Conservation (phyloP, 495 filamentous ascomycete species). For the Hypomontagnella monticulosa region DNA sequence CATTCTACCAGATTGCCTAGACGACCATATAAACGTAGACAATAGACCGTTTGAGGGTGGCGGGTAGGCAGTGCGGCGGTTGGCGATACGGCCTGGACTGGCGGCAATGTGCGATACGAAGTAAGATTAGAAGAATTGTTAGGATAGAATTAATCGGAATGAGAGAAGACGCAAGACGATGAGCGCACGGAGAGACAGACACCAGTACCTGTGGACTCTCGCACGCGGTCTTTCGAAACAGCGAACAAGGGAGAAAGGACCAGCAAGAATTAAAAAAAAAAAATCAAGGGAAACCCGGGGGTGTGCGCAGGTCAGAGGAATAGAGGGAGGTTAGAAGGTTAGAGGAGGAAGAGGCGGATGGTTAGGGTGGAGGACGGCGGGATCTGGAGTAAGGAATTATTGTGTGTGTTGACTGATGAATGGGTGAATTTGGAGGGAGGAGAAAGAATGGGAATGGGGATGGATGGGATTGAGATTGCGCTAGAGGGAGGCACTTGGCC, state of each 20-base stretch:
- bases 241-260: constrained; percentile 27
- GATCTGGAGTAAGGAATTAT: constrained; percentile 29
- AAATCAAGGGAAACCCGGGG: constrained; percentile 20
- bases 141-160: constrained; percentile 38
- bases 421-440: constrained; percentile 36
- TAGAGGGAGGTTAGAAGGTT: background rate
- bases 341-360: constrained; percentile 34
- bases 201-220: constrained; percentile 40
- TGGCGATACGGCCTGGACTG: constrained; percentile 32
- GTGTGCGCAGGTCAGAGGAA: constrained; percentile 25
- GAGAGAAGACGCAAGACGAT: background rate
- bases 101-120: constrained; percentile 36
- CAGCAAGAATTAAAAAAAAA: constrained; percentile 6
- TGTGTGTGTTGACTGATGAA: constrained; percentile 48
- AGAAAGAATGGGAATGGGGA: constrained; percentile 34
- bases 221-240: constrained; percentile 33
- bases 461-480: constrained; percentile 42
- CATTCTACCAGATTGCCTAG: constrained; percentile 24
- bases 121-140: constrained; percentile 36
- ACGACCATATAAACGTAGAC: constrained; percentile 9
- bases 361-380: constrained; percentile 39
- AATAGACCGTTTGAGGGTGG: constrained; percentile 19
- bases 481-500: constrained; percentile 32
- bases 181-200: constrained; percentile 40
- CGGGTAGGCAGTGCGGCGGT: constrained; percentile 30